These are phyloP conservation scores for Phytophthora litchii DNA, from an alignment of 352 stramenopile genomes.

Conservation along the genomic window DNA sequence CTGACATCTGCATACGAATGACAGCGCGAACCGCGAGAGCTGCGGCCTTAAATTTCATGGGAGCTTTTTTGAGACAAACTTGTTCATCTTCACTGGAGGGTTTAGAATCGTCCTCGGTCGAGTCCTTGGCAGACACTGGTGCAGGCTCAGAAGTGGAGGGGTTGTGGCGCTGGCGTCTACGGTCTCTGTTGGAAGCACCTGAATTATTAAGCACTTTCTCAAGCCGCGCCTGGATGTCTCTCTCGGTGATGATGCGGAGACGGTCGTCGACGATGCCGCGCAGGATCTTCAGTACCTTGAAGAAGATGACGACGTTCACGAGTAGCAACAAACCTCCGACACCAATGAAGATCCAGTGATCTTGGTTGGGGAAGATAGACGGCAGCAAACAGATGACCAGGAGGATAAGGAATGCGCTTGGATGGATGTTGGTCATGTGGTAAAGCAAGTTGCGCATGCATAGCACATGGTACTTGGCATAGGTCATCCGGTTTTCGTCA, in stretches of 20 bases:
- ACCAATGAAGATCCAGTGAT: slow-evolving; percentile 81
- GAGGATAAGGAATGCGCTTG: slow-evolving; percentile 79
- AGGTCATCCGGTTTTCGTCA: slow-evolving; percentile 52
- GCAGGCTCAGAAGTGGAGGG: slow-evolving; percentile 16
- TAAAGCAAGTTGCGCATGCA: slow-evolving; percentile 88
- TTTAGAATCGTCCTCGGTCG: slow-evolving; percentile 18
- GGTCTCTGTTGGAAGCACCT: slow-evolving; percentile 4
- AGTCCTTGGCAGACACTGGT: slow-evolving; percentile 21
- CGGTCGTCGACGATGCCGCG: slow-evolving; percentile 86
- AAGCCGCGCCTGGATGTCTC: slow-evolving; percentile 64
- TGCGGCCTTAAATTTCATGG: slow-evolving; percentile 55
- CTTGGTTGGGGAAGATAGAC: slow-evolving; percentile 60
- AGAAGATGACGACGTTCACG: slow-evolving; percentile 82
- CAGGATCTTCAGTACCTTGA: slow-evolving; percentile 86
- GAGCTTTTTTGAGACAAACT: slow-evolving; percentile 22
- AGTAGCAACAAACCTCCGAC: slow-evolving; percentile 59
- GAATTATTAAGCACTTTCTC: slow-evolving; percentile 26
- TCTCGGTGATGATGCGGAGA: slow-evolving; percentile 66
- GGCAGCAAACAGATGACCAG: slow-evolving; percentile 73
- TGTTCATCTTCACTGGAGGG: slow-evolving; percentile 9
- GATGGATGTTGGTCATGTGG: slow-evolving; percentile 83
- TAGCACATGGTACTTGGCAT: slow-evolving; percentile 76
- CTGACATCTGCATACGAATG: slow-evolving; percentile 90
- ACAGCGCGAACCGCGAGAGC: slow-evolving; percentile 69
- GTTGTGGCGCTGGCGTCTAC: slow-evolving; percentile 1